phyloP scores from a whole-genome alignment of 192 early-diverging fungal genomes.

The Pilaira anomala region DNA sequence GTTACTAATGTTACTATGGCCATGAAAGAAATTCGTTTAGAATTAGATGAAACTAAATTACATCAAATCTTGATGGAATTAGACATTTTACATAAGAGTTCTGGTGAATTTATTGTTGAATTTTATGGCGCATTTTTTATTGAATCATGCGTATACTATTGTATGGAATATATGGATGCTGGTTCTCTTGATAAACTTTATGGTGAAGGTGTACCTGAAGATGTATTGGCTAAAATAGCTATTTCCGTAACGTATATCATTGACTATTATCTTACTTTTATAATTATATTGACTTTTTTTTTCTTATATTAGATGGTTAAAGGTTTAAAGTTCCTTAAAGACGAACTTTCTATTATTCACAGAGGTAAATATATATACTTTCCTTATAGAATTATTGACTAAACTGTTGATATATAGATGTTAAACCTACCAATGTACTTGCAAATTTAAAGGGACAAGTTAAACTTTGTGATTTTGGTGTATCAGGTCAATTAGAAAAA shows the following conservation, averaged over 20 bases:
- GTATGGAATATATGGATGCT: constrained; percentile 98
- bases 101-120: constrained; percentile 90
- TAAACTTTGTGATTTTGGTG: constrained; percentile 96
- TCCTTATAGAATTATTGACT: too few relatives aligned
- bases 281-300: not conserved
- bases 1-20: constrained; percentile 89
- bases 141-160: constrained; percentile 95
- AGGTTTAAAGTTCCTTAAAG: constrained; percentile 84
- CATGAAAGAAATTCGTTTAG: constrained; percentile 88
- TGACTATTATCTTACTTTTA: constrained; percentile 10
- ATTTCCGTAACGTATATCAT: constrained; percentile 50
- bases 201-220: constrained; percentile 76
- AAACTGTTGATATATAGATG: constrained; percentile 60
- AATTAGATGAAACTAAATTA: constrained; percentile 83
- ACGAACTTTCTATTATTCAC: constrained; percentile 86
- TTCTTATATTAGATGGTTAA: constrained; percentile 59
- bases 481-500: constrained; percentile 83
- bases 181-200: constrained; percentile 90
- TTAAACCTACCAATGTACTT: constrained; percentile 94
- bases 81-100: constrained; percentile 85
- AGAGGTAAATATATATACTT: too few relatives aligned
- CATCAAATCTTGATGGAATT: constrained; percentile 97
- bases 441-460: constrained; percentile 84
- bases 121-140: constrained; percentile 97
- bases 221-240: constrained; percentile 72